phyloP scores from a whole-genome alignment of 139 green algal genomes.

The Picochlorum sp. region DNA sequence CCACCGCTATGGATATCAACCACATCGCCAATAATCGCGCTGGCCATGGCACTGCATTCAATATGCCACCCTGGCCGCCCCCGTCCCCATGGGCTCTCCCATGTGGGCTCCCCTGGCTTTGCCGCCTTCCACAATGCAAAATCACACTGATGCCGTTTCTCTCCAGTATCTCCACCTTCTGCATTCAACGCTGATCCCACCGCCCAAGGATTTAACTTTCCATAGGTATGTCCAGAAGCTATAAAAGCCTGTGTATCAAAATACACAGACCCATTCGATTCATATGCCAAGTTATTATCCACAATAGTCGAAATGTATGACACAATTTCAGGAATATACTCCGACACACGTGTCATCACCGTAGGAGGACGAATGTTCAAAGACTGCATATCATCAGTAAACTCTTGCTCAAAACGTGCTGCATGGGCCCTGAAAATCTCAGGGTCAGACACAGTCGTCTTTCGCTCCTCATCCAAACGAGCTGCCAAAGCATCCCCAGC shows the following conservation, averaged over 20 bases:
- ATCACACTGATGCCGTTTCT: constrained; percentile 80
- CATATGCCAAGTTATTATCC: constrained; percentile 82
- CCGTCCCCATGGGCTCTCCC: constrained; percentile 85
- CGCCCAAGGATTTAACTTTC: constrained; percentile 82
- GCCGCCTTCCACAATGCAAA: constrained; percentile 97
- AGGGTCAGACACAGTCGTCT: constrained; percentile 60
- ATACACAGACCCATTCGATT: constrained; percentile 80
- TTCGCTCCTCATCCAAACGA: constrained; percentile 61
- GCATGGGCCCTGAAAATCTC: constrained; percentile 80
- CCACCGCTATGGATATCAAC: constrained; percentile 96
- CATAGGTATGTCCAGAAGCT: constrained; percentile 69
- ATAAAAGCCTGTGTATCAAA: constrained; percentile 89
- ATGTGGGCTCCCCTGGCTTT: constrained; percentile 89
- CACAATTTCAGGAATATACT: constrained; percentile 79
- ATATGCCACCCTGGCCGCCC: constrained; percentile 95
- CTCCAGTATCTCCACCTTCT: constrained; percentile 54
- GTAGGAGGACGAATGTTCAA: constrained; percentile 70
- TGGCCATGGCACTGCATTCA: constrained; percentile 96
- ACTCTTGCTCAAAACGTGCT: constrained; percentile 69
- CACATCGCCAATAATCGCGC: constrained; percentile 61
- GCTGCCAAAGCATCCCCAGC: constrained; percentile 68
- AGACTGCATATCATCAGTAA: constrained; percentile 84
- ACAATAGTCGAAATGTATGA: constrained; percentile 73
- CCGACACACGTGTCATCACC: constrained; percentile 82
- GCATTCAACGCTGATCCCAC: constrained; percentile 62